A percentile compares a stretch with the other conserved stretches of the same genome.
phyloP scores from a whole-genome alignment of 768 basidiomycete genomes.

The Pleurotus giganteus region DNA sequence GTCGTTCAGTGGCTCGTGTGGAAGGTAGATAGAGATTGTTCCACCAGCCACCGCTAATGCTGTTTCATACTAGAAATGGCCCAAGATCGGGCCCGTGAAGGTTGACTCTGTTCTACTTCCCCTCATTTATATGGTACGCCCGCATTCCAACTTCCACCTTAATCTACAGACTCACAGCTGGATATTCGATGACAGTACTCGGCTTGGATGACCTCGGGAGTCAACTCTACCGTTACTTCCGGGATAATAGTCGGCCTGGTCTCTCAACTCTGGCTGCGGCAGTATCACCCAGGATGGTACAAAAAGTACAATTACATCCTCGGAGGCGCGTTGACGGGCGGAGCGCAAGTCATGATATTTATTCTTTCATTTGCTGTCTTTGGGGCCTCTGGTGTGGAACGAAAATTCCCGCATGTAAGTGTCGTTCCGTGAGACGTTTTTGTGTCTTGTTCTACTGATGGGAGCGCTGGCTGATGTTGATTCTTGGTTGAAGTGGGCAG shows the following conservation, averaged over 20 bases:
- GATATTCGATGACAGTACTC: slow-evolving; percentile 29
- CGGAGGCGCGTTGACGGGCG: slow-evolving; percentile 64
- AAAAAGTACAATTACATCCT: slow-evolving; percentile 64
- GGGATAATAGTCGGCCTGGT: slow-evolving; percentile 50
- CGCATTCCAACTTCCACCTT: background rate
- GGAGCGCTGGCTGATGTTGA: too few relatives aligned
- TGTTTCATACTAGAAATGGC: slow-evolving; percentile 41
- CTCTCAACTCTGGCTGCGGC: slow-evolving; percentile 60
- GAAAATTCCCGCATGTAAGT: slow-evolving; percentile 47
- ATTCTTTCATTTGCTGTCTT: slow-evolving; percentile 64
- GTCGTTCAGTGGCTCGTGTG: slow-evolving; percentile 51
- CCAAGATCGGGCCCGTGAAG: slow-evolving; percentile 47
- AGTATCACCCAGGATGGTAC: slow-evolving; percentile 63
- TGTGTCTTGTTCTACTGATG: background rate
- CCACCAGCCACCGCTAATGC: background rate
- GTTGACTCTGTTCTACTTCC: slow-evolving; percentile 52
- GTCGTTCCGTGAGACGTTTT: background rate
- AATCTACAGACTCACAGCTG: background rate
- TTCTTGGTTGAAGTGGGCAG: slow-evolving; percentile 41
- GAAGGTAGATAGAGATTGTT: slow-evolving; percentile 35
- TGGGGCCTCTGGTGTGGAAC: slow-evolving; percentile 49
- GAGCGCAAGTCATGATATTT: slow-evolving; percentile 64
- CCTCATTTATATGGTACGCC: slow-evolving; percentile 48
- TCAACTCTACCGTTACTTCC: slow-evolving; percentile 49
- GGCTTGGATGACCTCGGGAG: slow-evolving; percentile 43